Conservation (phyloP, 225 moss, liverwort and hornwort species). For the Sphagnum contortum region DNA sequence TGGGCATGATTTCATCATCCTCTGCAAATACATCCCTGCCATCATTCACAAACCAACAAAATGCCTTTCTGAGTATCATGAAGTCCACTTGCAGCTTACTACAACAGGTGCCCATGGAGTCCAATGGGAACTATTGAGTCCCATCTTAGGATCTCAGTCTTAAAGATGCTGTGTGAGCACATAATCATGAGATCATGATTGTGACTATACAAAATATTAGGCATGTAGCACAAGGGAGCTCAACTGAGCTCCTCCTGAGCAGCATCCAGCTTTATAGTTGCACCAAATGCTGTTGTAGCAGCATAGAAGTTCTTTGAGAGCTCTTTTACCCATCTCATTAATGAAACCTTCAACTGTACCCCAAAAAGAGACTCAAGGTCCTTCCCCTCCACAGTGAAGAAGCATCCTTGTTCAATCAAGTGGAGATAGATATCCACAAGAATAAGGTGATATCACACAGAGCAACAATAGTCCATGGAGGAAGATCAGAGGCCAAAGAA, state of each 20-base stretch:
- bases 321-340: conserved; percentile 97
- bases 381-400: too few relatives aligned
- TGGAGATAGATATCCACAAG: neutral
- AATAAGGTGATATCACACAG: neutral
- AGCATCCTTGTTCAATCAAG: too few relatives aligned
- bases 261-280: conserved; percentile 63
- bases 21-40: conserved; percentile 56
- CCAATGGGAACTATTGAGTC: too few relatives aligned
- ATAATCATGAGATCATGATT: too few relatives aligned
- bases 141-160: too few relatives aligned
- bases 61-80: too few relatives aligned
- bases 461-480: too few relatives aligned
- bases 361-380: neutral
- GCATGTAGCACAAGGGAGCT: conserved; percentile 67
- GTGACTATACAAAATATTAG: too few relatives aligned
- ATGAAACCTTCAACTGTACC: conserved; percentile 51
- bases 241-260: conserved; percentile 79
- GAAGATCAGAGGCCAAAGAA: neutral
- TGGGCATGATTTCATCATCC: conserved; percentile 52
- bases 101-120: too few relatives aligned
- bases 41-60: conserved; percentile 13
- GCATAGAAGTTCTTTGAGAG: conserved; percentile 94
- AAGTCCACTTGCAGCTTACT: too few relatives aligned
- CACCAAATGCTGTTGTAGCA: conserved; percentile 82
- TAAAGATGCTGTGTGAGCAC: too few relatives aligned